Percentiles rank a stretch among this genome's conserved stretches.
Conservation (phyloP, 768 basidiomycete species). For the Punctularia strigosozonata region DNA sequence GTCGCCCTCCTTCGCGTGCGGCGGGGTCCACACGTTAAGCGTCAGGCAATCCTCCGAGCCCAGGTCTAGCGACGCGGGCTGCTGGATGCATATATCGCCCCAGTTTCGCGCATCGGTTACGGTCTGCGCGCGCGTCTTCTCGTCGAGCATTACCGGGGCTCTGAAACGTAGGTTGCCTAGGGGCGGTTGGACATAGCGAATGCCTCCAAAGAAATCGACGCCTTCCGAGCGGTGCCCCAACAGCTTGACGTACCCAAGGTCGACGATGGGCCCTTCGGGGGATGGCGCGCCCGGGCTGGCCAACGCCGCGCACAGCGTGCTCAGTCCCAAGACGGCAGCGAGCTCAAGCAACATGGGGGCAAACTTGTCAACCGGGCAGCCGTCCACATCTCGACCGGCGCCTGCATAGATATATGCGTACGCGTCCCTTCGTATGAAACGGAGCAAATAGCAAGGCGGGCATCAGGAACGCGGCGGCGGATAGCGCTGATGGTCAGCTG, state of each 20-base stretch:
- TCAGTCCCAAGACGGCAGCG: too few species aligned
- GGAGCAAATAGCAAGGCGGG: too few species aligned
- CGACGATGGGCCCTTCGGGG: slow-evolving; percentile 8
- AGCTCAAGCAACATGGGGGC: too few species aligned
- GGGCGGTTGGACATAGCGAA: slow-evolving; percentile 45
- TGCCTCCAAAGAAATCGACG: slow-evolving; percentile 33
- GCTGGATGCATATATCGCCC: slow-evolving; percentile 34
- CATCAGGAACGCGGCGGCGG: too few species aligned
- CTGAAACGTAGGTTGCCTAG: slow-evolving; percentile 33
- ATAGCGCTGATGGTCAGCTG: too few species aligned
- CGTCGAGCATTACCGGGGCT: slow-evolving; percentile 24
- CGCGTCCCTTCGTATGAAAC: too few species aligned
- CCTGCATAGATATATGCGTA: too few species aligned
- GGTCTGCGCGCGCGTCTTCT: slow-evolving; percentile 9
- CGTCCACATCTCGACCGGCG: too few species aligned
- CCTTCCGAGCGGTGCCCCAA: slow-evolving; percentile 11
- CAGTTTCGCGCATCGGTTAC: slow-evolving; percentile 31
- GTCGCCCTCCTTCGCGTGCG: slow-evolving; percentile 19
- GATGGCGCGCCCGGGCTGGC: neutral
- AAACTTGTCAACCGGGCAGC: too few species aligned
- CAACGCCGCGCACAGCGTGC: too few species aligned
- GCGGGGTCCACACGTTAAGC: slow-evolving; percentile 31
- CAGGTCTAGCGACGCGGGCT: slow-evolving; percentile 31
- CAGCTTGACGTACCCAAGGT: slow-evolving; percentile 10
- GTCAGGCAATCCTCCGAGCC: slow-evolving; percentile 34